A percentile compares a stretch with the other conserved stretches of the same genome.
Evolutionary conservation across 2,329 filamentous ascomycete species (phyloP).

Genomic region (Trichoderma sp.): DNA sequence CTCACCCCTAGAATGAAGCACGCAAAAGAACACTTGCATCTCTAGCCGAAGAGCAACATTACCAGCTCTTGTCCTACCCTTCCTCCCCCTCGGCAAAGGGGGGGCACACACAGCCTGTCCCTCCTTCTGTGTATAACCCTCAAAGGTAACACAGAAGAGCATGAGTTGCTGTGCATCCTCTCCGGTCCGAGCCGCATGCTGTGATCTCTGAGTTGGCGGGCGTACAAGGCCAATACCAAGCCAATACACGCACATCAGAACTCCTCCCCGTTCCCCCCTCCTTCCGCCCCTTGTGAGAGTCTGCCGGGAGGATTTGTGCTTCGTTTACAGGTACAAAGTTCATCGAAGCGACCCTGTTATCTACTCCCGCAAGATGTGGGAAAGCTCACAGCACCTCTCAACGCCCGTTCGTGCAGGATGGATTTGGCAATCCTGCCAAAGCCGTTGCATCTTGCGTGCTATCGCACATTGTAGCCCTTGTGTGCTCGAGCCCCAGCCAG

Average conservation of each 20-base stretch:
- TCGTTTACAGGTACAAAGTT: too few relatives aligned
- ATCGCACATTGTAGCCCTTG: too few relatives aligned
- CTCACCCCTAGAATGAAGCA: neutral
- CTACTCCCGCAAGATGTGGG: neutral
- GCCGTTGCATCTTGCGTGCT: too few relatives aligned
- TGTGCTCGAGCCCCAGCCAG: too few relatives aligned
- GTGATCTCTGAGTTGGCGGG: too few relatives aligned
- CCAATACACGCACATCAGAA: too few relatives aligned
- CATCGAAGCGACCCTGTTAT: neutral
- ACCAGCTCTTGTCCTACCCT: neutral
- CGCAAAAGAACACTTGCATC: neutral
- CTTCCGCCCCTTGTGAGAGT: too few relatives aligned
- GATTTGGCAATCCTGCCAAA: neutral
- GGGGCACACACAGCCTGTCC: neutral
- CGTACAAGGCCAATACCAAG: too few relatives aligned
- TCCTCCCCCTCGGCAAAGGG: neutral
- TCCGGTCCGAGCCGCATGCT: conserved; percentile 3
- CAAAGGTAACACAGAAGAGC: too few relatives aligned
- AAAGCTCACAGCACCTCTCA: neutral
- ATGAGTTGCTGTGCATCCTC: neutral
- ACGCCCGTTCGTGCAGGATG: neutral
- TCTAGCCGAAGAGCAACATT: neutral
- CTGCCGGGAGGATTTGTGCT: too few relatives aligned
- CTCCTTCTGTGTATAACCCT: too few relatives aligned
- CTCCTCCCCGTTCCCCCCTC: too few relatives aligned